A percentile compares a stretch with the other conserved stretches of the same genome.
Evolutionary conservation across 306 rosid genomes (phyloP).

Genomic region (Corylus heterophylla): DNA sequence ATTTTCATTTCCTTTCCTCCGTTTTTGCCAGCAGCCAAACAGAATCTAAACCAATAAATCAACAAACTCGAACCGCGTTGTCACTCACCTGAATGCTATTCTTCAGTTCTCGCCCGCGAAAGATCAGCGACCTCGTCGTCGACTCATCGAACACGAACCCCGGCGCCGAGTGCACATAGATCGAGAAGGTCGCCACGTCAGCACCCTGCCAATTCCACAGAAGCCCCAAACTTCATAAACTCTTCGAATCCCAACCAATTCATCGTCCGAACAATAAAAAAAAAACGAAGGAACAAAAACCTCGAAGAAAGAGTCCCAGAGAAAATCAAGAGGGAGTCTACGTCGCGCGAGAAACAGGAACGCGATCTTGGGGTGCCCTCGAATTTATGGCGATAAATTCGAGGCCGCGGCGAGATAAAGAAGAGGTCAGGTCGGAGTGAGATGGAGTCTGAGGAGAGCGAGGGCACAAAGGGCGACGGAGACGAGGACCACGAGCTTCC

Average conservation of each 20-base stretch:
- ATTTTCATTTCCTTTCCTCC: neutral
- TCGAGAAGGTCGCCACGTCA: conserved; percentile 52
- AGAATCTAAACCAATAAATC: neutral
- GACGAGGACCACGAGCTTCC: conserved; percentile 58
- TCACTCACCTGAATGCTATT: conserved; percentile 50
- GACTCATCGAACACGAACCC: conserved; percentile 52
- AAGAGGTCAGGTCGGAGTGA: conserved; percentile 28
- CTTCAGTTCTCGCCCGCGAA: conserved; percentile 45
- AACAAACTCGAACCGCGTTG: neutral
- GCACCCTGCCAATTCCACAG: conserved; percentile 38
- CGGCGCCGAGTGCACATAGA: conserved; percentile 58
- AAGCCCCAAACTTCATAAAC: neutral
- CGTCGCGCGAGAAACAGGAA: conserved; percentile 84
- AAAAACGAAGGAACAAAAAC: conserved; percentile 20
- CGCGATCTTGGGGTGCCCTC: conserved; percentile 75
- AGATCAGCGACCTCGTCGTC: conserved; percentile 42
- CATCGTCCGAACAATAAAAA: neutral
- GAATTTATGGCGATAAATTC: conserved; percentile 35
- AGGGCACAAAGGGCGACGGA: conserved; percentile 50
- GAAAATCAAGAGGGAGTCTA: conserved; percentile 83
- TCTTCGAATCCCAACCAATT: conserved; percentile 6
- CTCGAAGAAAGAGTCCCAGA: conserved; percentile 88
- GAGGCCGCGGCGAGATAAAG: conserved; percentile 33
- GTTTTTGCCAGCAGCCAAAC: conserved; percentile 12
- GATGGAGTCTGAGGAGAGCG: conserved; percentile 57